Base-by-base conservation (phyloP, 805 yeast species). In the Myxozyma melibiosi region DNA sequence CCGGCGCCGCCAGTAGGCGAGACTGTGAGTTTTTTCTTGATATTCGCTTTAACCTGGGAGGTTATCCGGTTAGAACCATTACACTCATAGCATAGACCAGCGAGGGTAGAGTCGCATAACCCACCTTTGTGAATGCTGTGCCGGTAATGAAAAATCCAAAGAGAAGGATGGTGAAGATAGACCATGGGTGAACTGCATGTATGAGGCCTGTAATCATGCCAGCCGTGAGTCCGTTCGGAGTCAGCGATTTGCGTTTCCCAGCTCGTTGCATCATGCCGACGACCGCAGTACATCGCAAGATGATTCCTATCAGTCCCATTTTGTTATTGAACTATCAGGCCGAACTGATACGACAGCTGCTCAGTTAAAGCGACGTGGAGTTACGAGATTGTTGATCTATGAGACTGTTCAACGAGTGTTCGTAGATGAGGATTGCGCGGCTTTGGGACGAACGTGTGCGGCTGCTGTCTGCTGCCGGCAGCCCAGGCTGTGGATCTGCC, bases 201-300 rank as follows among this genome's bases (percentile, higher is more conserved):
- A 77, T 65, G n/a, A 71, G 13, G 0, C 79, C 80, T 0, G 75
- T 70, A 13, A 71, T 46, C 2, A 73, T 45, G 1, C 79, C 79
- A 0, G 75, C 73, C 1, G 62, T 39, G 9, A 74, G 68, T 1
- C 79, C 80, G 2, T 61, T 44, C 0, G 66, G 62, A 0, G 80
- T 76, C 45, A 77, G 58, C 2, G 80, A 74, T 43, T 69, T 69
- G 61, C 68, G 71, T 8, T 63, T 62, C 57, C 67, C 58, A 0
- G 79, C 72, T 44, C 77, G 64, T 9, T 16, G 38, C 48, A 48
- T 53, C 27, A 62, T 20, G 11, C 54, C 53, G 5, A 33, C 33
- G 16, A 62, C 66, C 18, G 54, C 51, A 9, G 31, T 22, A 9
- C 51, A 18, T 16, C 58, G 54, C 28, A 55, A 16, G 3, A 20